Evolutionary conservation across 768 basidiomycete species (phyloP).

Genomic region (Hypholoma fasciculare): DNA sequence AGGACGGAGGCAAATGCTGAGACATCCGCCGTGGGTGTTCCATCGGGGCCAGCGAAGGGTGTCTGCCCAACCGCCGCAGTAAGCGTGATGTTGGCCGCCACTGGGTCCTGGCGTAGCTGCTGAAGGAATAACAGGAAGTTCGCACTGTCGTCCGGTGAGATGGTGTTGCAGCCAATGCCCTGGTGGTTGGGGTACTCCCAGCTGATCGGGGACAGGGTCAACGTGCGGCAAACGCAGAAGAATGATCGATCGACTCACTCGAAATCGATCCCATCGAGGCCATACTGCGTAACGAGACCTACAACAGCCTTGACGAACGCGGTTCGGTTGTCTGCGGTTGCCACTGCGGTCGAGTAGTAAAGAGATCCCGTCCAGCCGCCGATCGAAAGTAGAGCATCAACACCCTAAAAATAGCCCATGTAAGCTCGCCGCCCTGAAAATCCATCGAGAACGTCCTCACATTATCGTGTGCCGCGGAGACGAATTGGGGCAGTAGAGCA

Average conservation of each 20-base stretch:
- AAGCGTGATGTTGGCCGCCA: slow-evolving; percentile 55
- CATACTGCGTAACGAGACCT: slow-evolving; percentile 46
- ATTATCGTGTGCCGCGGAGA: slow-evolving; percentile 43
- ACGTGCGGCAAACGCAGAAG: too few species aligned
- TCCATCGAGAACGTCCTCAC: slow-evolving; percentile 22
- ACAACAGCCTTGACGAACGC: slow-evolving; percentile 63
- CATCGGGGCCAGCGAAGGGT: slow-evolving; percentile 49
- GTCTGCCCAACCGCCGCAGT: slow-evolving; percentile 43
- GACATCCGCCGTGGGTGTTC: slow-evolving; percentile 66
- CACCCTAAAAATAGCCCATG: slow-evolving; percentile 35
- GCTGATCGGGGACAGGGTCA: slow-evolving; percentile 20
- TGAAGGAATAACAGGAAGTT: slow-evolving; percentile 84
- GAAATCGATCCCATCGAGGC: slow-evolving; percentile 60
- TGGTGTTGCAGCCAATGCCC: slow-evolving; percentile 72
- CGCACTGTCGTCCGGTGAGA: slow-evolving; percentile 58
- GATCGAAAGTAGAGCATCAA: slow-evolving; percentile 57
- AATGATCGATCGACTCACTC: slow-evolving; percentile 31
- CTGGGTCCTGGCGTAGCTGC: slow-evolving; percentile 58
- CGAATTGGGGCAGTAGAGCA: slow-evolving; percentile 53
- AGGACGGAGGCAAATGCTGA: slow-evolving; percentile 71
- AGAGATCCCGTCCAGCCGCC: slow-evolving; percentile 72
- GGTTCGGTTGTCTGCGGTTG: slow-evolving; percentile 55
- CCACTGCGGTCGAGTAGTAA: slow-evolving; percentile 65
- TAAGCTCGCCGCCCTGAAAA: neutral
- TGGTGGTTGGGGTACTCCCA: slow-evolving; percentile 84